Base-by-base conservation (phyloP, 176 grass and related monocot genomes). In the maize (Zea mays) region DNA sequence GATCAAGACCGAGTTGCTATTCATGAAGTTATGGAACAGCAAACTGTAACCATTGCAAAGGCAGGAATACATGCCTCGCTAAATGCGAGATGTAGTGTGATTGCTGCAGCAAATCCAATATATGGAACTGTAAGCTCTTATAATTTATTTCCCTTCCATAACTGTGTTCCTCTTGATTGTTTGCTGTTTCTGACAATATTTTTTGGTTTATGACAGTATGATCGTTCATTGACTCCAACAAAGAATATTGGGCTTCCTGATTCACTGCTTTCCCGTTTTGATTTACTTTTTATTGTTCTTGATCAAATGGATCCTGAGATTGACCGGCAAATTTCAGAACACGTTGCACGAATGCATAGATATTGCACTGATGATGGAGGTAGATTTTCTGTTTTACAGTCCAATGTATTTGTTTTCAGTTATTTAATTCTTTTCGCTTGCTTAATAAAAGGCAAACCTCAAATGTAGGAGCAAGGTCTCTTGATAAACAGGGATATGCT, bases 231-330 rank as follows among this genome's bases (percentile, higher is more conserved):
- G 70, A 99, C 96, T 39, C 89, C 96, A 51, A 99, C 96, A 11
- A 99, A 99, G 76, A 99, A 95, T 75, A 99, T 99, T 20, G 96
- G 96, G 45, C 91, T 99, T 71, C 96, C 96, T 3, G 96, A 99
- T 81, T 99, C 96, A 59, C 65, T 95, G 62, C 92, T 99, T 56
- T 99, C 96, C 48, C 96, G 96, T 90, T 99, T 99, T 81, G 96
- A 99, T 92, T 84, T 99, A 78, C 87, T 99, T 38, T 99, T 99
- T 67, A 99, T 99, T 79, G 92, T 99, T 74, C 91, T 99, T 74
- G 92, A 99, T 89, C 96, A 99, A 93, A 99, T 99, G 96, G 92
- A 99, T 76, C 87, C 92, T 83, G 92, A 99, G 79, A 99, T 94
- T 35, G 92, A 99, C 55, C 87, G 91, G 62, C 92, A 92, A 60